Conservation (phyloP, 2,329 filamentous ascomycete species). For the Fusarium haematococcum region DNA sequence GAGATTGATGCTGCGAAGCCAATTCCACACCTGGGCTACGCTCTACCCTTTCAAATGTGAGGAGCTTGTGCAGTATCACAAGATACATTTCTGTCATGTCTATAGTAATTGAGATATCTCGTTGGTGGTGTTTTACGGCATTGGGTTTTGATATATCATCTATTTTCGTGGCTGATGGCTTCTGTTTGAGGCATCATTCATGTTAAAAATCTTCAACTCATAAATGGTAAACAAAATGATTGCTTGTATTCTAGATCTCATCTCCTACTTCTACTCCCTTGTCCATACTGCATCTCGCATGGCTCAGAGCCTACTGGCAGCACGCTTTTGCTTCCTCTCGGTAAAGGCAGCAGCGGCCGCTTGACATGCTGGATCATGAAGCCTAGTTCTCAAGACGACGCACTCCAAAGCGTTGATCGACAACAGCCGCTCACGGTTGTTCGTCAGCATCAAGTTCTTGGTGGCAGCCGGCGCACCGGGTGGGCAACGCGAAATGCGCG, state of each 20-base stretch:
- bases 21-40: not conserved
- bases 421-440: not conserved
- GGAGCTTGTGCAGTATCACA: too few species aligned
- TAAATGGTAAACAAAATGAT: not conserved
- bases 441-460: not conserved
- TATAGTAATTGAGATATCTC: not conserved
- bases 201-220: not conserved
- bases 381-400: not conserved
- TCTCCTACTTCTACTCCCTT: not conserved
- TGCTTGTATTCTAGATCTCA: not conserved
- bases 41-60: not conserved
- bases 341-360: not conserved
- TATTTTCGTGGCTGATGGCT: too few species aligned
- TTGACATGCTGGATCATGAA: not conserved
- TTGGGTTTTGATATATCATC: not conserved
- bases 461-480: not conserved
- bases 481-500: not conserved
- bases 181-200: not conserved
- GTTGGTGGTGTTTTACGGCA: not conserved
- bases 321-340: not conserved
- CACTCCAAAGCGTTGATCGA: not conserved
- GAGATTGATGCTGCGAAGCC: not conserved
- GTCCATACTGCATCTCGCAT: not conserved
- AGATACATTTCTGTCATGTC: rapidly evolving
- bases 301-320: not conserved